These are phyloP conservation scores for Mortierella claussenii DNA, from an alignment of 192 early-diverging fungal genomes.

Conservation along the genomic window DNA sequence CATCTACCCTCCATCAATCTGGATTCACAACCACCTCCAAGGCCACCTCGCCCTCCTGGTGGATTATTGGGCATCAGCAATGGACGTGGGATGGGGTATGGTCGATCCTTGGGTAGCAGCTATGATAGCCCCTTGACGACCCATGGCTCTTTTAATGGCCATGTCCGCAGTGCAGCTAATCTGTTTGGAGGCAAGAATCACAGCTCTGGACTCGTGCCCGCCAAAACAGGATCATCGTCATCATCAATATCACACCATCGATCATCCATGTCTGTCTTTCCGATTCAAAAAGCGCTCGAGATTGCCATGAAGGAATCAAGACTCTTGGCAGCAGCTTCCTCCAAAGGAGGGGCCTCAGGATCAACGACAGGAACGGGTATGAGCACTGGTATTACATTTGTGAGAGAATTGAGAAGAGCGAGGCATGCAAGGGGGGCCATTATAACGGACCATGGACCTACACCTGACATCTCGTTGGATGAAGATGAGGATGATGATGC, in stretches of 20 bases:
- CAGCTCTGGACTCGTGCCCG: slow-evolving; percentile 15
- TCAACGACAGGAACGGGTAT: slow-evolving; percentile 34
- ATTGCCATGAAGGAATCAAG: slow-evolving; percentile 46
- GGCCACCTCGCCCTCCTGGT: slow-evolving; percentile 41
- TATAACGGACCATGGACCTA: slow-evolving; percentile 33
- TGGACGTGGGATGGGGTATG: slow-evolving; percentile 47
- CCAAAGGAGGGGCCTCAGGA: slow-evolving; percentile 30
- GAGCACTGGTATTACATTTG: slow-evolving; percentile 43
- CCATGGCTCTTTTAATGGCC: slow-evolving; percentile 46
- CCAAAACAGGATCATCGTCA: not conserved
- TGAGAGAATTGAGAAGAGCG: slow-evolving; percentile 33
- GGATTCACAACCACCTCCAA: slow-evolving; percentile 12
- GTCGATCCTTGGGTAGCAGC: slow-evolving; percentile 26
- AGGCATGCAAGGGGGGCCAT: slow-evolving; percentile 23
- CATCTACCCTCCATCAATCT: slow-evolving; percentile 29
- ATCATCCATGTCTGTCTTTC: slow-evolving; percentile 36
- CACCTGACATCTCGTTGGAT: slow-evolving; percentile 30
- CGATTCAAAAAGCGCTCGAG: slow-evolving; percentile 49
- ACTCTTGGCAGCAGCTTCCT: slow-evolving; percentile 35
- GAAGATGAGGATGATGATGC: slow-evolving; percentile 15
- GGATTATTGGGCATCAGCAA: slow-evolving; percentile 48
- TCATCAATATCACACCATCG: slow-evolving; percentile 16
- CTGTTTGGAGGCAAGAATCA: slow-evolving; percentile 37
- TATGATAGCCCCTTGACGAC: slow-evolving; percentile 42
- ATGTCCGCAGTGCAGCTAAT: slow-evolving; percentile 49